A percentile compares a stretch with the other conserved stretches of the same genome.
Evolutionary conservation across 306 rosid species (phyloP).

Genomic region (Dalbergia cochinchinensis): DNA sequence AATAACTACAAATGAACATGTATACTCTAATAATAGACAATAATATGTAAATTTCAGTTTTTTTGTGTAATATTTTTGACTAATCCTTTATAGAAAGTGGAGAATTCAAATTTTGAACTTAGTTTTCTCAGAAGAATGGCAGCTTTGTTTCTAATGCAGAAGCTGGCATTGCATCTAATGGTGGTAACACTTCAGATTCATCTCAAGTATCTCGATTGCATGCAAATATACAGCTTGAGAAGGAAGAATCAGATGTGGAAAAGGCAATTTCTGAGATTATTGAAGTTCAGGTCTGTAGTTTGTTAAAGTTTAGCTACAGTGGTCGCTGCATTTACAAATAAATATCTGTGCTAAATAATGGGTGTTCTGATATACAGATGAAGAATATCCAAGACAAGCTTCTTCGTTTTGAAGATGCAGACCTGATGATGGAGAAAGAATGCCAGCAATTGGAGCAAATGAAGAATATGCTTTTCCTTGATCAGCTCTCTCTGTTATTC

Average conservation of each 20-base stretch:
- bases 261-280: constrained; percentile 68
- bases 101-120: constrained; percentile 15
- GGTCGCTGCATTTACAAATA: background rate
- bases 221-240: constrained; percentile 65
- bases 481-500: constrained; percentile 73
- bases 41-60: no score
- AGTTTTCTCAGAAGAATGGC: constrained; percentile 31
- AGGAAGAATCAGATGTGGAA: constrained; percentile 75
- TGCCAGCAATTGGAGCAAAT: constrained; percentile 75
- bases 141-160: constrained; percentile 59
- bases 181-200: constrained; percentile 47
- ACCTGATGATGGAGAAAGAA: constrained; percentile 83
- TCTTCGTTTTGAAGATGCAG: constrained; percentile 66
- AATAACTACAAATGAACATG: constrained; percentile 6
- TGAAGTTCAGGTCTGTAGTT: constrained; percentile 65
- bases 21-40: no score
- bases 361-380: constrained; percentile 61
- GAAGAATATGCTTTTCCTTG: constrained; percentile 73
- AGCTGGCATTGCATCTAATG: constrained; percentile 53
- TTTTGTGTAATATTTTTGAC: background rate
- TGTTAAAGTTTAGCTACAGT: constrained; percentile 10
- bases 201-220: constrained; percentile 55
- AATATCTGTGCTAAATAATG: constrained; percentile 41
- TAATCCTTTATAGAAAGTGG: background rate
- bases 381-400: constrained; percentile 76